A percentile compares a stretch with the other conserved stretches of the same genome.
Conservation (phyloP, 2,329 filamentous ascomycete genomes). For the Juglanconis oblonga region DNA sequence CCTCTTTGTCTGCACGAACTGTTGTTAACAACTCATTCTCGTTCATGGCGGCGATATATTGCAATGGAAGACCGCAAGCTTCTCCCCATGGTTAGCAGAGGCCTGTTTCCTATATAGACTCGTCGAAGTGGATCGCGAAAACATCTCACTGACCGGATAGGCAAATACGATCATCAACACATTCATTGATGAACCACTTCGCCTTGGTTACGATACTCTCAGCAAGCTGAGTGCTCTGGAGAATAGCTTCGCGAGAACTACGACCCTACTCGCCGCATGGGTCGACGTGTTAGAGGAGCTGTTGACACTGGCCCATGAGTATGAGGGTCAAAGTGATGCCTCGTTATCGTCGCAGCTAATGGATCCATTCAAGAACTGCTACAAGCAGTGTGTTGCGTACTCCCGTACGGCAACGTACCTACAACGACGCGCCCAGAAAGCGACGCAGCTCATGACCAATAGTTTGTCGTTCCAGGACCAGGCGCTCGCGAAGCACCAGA, state of each 20-base stretch:
- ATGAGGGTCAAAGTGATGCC: background rate
- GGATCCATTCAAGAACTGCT: slow-evolving; percentile 16
- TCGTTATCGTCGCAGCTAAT: background rate
- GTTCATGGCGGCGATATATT: slow-evolving; percentile 26
- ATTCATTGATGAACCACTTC: slow-evolving; percentile 27
- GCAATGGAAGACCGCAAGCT: slow-evolving; percentile 23
- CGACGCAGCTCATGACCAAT: slow-evolving; percentile 26
- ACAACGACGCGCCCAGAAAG: slow-evolving; percentile 24
- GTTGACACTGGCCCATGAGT: background rate
- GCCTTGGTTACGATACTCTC: slow-evolving; percentile 26
- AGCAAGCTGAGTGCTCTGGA: slow-evolving; percentile 25
- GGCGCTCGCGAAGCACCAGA: slow-evolving; percentile 29
- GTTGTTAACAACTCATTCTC: slow-evolving; percentile 24
- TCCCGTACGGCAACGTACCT: slow-evolving; percentile 24
- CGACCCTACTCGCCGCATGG: slow-evolving; percentile 21
- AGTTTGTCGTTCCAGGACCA: slow-evolving; percentile 29
- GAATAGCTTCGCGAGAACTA: slow-evolving; percentile 24
- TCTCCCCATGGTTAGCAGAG: slow-evolving; percentile 23
- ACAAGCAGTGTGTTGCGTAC: slow-evolving; percentile 8
- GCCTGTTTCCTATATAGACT: no score
- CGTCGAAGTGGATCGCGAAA: no score
- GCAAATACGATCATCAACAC: slow-evolving; percentile 26
- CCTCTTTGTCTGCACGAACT: slow-evolving; percentile 23
- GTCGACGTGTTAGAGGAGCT: slow-evolving; percentile 23
- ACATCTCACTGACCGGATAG: slow-evolving; percentile 7